Percentiles rank a stretch among this genome's conserved stretches.
phyloP scores from a whole-genome alignment of 805 yeast genomes.

The Metschnikowia gelsemii region DNA sequence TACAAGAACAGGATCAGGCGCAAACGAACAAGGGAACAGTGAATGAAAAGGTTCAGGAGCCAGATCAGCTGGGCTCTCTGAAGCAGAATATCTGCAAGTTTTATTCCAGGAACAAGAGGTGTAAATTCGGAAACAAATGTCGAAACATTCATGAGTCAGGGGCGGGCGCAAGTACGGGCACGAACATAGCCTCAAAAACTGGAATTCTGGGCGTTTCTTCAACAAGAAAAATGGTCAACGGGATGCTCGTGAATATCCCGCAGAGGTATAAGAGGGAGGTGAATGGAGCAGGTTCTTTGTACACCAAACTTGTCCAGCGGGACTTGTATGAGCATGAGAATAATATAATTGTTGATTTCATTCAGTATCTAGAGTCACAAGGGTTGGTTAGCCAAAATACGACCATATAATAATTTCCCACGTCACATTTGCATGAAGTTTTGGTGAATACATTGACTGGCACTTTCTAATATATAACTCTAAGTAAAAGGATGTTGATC shows the following conservation, averaged over 20 bases:
- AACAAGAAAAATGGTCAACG: slow-evolving; percentile 15
- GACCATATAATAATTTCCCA: neutral
- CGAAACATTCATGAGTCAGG: slow-evolving; percentile 32
- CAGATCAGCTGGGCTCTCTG: neutral
- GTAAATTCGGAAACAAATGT: slow-evolving; percentile 42
- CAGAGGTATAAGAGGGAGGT: slow-evolving; percentile 17
- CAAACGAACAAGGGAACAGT: slow-evolving; percentile 48
- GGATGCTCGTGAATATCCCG: slow-evolving; percentile 18
- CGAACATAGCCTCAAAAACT: neutral
- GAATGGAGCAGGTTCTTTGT: slow-evolving; percentile 16
- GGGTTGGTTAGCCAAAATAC: slow-evolving; percentile 26
- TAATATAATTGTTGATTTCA: slow-evolving; percentile 38
- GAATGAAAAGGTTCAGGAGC: slow-evolving; percentile 24
- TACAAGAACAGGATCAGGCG: slow-evolving; percentile 33
- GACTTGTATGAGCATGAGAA: slow-evolving; percentile 44
- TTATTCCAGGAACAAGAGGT: slow-evolving; percentile 31
- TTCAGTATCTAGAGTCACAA: slow-evolving; percentile 35
- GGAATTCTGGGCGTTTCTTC: neutral
- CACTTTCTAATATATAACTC: neutral
- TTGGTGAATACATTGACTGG: no score
- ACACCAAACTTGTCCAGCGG: slow-evolving; percentile 32
- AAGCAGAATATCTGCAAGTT: slow-evolving; percentile 29
- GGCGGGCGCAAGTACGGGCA: neutral
- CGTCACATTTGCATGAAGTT: no score
- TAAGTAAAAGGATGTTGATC: slow-evolving; percentile 36